Evolutionary conservation across 1,284 basidiomycete genomes (phyloP), one percentile per base, ranked within the genome.

Genomic region (Melampsora americana): DNA sequence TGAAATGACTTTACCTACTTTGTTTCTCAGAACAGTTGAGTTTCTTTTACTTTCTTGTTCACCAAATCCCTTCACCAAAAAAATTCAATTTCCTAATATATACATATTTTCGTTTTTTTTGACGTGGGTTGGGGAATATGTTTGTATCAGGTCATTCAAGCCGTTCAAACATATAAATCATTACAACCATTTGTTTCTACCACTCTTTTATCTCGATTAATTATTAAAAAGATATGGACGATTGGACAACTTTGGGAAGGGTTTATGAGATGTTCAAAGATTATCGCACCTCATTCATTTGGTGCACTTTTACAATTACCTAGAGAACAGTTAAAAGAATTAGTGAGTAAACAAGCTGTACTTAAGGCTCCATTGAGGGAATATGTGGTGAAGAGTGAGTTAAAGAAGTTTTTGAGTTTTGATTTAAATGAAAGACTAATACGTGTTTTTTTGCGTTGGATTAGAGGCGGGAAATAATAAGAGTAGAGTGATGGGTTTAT

Each of bases 141-240:
- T 9, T 4, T 35, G 9, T 35, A 72, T 3, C 79, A 94, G 92
- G 92, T 96, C 69, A 97, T 99, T 78, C 94, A 97, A 87, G 93
- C 95, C 1, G 93, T 98, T 44, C 92, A 90, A 73, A 95, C 92
- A 12, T 99, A 99, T 86, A 95, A 95, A 82, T 91, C 92, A 11
- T 87, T 99, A 30, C 89, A 93, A 56, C 89, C 89, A 5, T 99
- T 96, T 83, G 93, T 99, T 18, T 93, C 93, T 16, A 95, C 93
- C 30, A 98, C 93, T 12, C 85, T 99, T 53, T 87, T 99, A 66
- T 94, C 94, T 11, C 90, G 95, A 26, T 86, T 99, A 46, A 95
- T 99, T 79, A 91, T 90, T 32, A 98, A 97, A 85, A 95, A 96
- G 83, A 92, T 99, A 74, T 99, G 96, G 96, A 92, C 90, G 72